Base-by-base conservation (phyloP, 805 yeast species). In the Suhomyces emberorum region DNA sequence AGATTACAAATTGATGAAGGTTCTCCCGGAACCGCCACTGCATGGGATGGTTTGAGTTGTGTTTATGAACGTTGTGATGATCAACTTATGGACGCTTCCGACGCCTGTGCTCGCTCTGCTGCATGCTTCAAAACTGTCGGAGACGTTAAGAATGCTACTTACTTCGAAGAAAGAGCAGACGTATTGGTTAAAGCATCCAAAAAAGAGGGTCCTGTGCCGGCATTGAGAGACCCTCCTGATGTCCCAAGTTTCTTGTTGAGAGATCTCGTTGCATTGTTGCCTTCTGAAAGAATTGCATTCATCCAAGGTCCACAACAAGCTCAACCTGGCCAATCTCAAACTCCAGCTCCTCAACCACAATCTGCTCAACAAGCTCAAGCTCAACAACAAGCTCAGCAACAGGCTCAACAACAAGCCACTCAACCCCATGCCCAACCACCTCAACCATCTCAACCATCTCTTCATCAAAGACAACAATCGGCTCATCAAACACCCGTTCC, bases 21-120 rank as follows among this genome's bases (percentile, higher is more conserved):
- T 8, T 61, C 70, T 6, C 63, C 64, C 1, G 68, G 70, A 1
- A 63, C 73, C 4, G 83, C 80, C 2, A 63, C 77, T 10, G 82
- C 83, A 1, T 79, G 84, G 84, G 81, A 77, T 47, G 83, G 83
- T 1, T 53, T 79, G 28, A 65, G 76, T 24, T 74, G 80, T 52
- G 83, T 78, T 6, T 78, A 79, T 49, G 83, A 77, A 46, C 61
- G 81, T 14, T 77, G 83, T 48, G 81, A 77, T 39, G 78, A 75
- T 46, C 83, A 78, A 48, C 59, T 70, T 15, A 57, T 63, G 42
- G 83, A 79, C 52, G 82, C 83, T 0, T 69, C 78, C 0, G 82
- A 76, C 52, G 82, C 83, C 4, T 74, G 79, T 41, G 38, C 57
- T 8, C 57, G 81, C 29, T 74, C 82, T 1, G 70, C 77, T 1